Base-by-base conservation (phyloP, 2,329 filamentous ascomycete genomes). In the Drechslerella stenobrocha region DNA sequence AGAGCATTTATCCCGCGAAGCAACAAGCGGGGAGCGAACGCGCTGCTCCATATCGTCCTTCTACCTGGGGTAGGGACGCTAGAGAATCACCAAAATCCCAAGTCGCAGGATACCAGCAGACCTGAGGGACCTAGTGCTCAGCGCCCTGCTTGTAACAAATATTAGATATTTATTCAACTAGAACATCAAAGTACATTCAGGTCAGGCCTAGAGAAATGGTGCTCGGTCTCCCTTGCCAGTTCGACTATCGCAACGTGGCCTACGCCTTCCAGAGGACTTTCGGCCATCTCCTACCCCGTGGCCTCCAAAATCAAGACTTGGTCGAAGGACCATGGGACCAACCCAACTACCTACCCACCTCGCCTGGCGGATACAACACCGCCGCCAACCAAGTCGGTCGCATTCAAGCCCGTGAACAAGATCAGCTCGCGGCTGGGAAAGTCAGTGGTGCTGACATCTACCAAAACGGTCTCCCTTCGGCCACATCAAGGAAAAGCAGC, bases 201-300 rank as follows among this genome's bases (percentile, higher is more conserved):
- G 8, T 20, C 15, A 46, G 7, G 23, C 8, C 4, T 34, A 20
- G 2, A 37, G 57, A 53, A 52, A 58, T 66, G 60, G 53, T 66
- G 2, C 48, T 66, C 37, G 60, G 60, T 8, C 52, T 65, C 3
- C 59, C 52, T 23, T 65, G 52, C 46, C 59, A 65, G 40, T 48
- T 66, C 52, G 60, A 66, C 32, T 66, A 66, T 26, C 46, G 47
- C 4, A 40, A 58, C 32, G 48, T 58, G 32, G 53, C 60, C 18
- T 53, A 58, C 35, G 50, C 55, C 28, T 55, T 67, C 45, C 53
- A 67, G 6, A 42, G 55, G 8, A 60, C 63, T 13, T 55, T 67
- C 50, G 55, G 55, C 26, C 63, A 59, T 23, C 42, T 67, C 44
- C 61, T 67, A 3, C 53, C 63, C 7, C 50, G 48, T 9, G 42